phyloP scores from a whole-genome alignment of 225 moss, liverwort and hornwort genomes.

The Sphagnum contortum region DNA sequence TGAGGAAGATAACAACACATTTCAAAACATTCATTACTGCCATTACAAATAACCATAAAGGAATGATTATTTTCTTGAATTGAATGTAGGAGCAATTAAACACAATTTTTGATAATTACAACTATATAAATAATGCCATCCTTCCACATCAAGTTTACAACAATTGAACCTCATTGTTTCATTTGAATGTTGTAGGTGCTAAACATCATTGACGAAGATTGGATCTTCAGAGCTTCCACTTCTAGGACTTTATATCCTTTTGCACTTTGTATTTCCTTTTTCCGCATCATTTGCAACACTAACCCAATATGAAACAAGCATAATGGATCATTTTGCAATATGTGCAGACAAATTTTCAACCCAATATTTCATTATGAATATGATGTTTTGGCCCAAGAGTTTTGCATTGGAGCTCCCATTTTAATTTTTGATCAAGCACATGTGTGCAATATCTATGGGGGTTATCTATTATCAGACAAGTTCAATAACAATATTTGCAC shows the following conservation, averaged over 20 bases:
- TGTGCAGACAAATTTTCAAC: too few relatives aligned
- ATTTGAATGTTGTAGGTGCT: constrained; percentile 85
- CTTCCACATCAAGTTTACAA: not conserved
- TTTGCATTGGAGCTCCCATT: too few relatives aligned
- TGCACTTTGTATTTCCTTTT: constrained; percentile 51
- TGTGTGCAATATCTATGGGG: too few relatives aligned
- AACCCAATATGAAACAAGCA: not conserved
- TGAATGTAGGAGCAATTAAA: not conserved
- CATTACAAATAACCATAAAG: not conserved
- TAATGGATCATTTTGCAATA: too few relatives aligned
- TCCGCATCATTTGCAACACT: constrained; percentile 33
- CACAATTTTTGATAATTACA: not conserved
- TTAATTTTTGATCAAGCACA: too few relatives aligned
- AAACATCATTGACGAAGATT: constrained; percentile 81
- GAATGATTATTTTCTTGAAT: not conserved
- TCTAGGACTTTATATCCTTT: constrained; percentile 68
- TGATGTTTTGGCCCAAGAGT: too few relatives aligned
- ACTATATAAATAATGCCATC: not conserved
- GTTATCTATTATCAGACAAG: too few relatives aligned
- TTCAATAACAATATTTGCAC: too few relatives aligned
- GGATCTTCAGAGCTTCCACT: constrained; percentile 61
- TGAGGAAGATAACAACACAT: not conserved
- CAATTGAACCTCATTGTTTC: constrained; percentile 49
- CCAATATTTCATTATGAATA: too few relatives aligned
- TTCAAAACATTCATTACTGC: not conserved